Evolutionary conservation across 2,329 filamentous ascomycete genomes (phyloP), one percentile per base, ranked within the genome.

Genomic region (Colletotrichum sp.): DNA sequence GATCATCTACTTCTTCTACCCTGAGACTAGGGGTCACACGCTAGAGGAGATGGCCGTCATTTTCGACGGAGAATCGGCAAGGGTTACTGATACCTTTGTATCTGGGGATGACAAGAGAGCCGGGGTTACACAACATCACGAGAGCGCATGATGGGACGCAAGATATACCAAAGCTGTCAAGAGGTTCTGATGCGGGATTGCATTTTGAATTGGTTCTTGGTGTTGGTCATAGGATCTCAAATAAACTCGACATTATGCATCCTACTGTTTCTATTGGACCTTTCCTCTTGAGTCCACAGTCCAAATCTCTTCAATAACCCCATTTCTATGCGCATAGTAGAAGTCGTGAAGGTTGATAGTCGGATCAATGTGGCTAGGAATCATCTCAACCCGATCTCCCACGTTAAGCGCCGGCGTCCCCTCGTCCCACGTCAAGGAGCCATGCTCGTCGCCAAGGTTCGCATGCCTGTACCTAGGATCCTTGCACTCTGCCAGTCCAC

Each of bases 331-430:
- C 4, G 87, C 88, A 78, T 88, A 89, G 78, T 89, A 90, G 36
- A 86, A 81, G 63, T 90, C 87, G 76, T 89, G 87, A 71, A 90
- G 78, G 74, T 90, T 90, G 69, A 90, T 85, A 1, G 88, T 90
- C 1, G 88, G 88, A 78, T 90, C 88, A 71, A 90, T 90, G 78
- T 90, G 88, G 77, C 88, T 90, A 0, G 88, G 88, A 14, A 90
- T 80, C 87, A 90, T 89, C 80, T 89, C 86, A 13, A 89, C 84
- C 5, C 85, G 80, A 79, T 89, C 87, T 0, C 88, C 88, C 32
- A 89, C 81, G 3, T 79, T 78, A 59, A 89, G 78, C 4, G 78
- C 81, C 3, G 82, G 82, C 13, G 77, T 80, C 8, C 81, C 84
- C n/a, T 86, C 83, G 5, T 84, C 84, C 88, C 88, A 89, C 12